These are phyloP conservation scores for Trichoderma sp. DNA, from an alignment of 2,329 filamentous ascomycete genomes.

Conservation along the genomic window DNA sequence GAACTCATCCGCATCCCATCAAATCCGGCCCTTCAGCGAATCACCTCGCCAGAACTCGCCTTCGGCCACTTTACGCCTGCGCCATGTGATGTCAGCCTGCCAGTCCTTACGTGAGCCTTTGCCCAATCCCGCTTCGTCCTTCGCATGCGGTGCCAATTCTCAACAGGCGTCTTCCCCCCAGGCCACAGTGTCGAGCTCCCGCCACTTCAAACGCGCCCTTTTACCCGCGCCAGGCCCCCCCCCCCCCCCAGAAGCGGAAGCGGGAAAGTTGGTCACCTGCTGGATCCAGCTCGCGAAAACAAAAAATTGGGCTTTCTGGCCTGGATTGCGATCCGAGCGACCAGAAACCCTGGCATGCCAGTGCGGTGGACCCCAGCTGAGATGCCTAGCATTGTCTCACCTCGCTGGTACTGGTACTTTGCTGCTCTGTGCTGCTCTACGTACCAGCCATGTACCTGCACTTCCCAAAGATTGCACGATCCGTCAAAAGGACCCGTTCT, in stretches of 20 bases:
- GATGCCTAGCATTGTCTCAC: conserved; percentile 1
- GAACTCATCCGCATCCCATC: background rate
- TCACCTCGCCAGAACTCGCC: background rate
- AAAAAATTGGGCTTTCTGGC: conserved; percentile 2
- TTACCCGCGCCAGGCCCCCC: background rate
- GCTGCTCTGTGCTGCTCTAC: background rate
- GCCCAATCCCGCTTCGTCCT: conserved; percentile 2
- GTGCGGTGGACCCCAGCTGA: background rate
- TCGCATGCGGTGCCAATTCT: background rate
- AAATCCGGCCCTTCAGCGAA: conserved; percentile 1
- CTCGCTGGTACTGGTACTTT: background rate
- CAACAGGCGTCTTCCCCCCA: background rate
- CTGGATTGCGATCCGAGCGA: background rate
- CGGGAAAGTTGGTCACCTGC: conserved; percentile 5
- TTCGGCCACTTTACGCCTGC: background rate
- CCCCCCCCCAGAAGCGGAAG: background rate
- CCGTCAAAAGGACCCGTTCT: background rate
- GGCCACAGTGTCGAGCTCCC: background rate
- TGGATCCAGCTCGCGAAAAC: background rate
- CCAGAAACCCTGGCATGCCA: background rate
- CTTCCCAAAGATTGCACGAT: background rate
- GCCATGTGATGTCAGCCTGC: conserved; percentile 16
- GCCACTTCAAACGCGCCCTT: background rate
- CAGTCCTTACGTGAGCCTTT: conserved; percentile 12
- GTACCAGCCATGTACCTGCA: background rate